Base-by-base conservation (phyloP, 495 filamentous ascomycete species). In the Physcia stellaris region DNA sequence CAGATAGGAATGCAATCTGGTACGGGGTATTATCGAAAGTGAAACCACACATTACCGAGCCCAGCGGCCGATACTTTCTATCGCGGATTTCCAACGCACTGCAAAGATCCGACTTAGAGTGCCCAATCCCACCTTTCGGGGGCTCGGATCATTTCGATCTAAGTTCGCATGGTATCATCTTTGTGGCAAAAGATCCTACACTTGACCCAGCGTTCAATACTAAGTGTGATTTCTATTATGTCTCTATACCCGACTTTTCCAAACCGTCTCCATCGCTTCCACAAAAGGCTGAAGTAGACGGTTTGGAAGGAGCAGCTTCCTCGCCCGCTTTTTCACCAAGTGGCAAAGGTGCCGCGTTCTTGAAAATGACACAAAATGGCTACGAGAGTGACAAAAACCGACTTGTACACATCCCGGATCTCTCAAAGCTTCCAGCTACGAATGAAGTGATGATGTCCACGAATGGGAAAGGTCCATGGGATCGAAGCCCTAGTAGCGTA, bases 311-410 rank as follows among this genome's bases (percentile, higher is more conserved):
- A 0, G 88, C 90, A 39, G 74, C 77, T 50, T 69, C 76, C 0
- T 73, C 66, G 4, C 88, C 88, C 1, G 71, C 77, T 4, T 80
- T 94, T 43, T 83, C 83, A 2, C 75, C 80, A 13, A 70, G 79
- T 48, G 85, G 83, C 1, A 69, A 64, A 35, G 68, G 68, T 32
- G 70, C 86, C 6, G 87, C 77, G n/a, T 86, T 94, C 44, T 72
- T 86, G 29, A 70, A 78, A 23, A 87, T 87, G 83, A 65, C 69
- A 18, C 63, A 75, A 43, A 74, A 80, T 47, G 84, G 85, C 17
- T 94, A 96, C 52, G 88, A 96, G 59, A 79, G 79, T 7, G 88
- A 95, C 61, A 83, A 84, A 57, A 81, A 86, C 33, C 67, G 82
- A 3, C 67, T 94, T 3, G 56, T 95, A 37, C 59, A 93, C 11